A percentile compares a stretch with the other conserved stretches of the same genome.
Conservation (phyloP, 352 stramenopile genomes). For the Phytopythium ostracodes region DNA sequence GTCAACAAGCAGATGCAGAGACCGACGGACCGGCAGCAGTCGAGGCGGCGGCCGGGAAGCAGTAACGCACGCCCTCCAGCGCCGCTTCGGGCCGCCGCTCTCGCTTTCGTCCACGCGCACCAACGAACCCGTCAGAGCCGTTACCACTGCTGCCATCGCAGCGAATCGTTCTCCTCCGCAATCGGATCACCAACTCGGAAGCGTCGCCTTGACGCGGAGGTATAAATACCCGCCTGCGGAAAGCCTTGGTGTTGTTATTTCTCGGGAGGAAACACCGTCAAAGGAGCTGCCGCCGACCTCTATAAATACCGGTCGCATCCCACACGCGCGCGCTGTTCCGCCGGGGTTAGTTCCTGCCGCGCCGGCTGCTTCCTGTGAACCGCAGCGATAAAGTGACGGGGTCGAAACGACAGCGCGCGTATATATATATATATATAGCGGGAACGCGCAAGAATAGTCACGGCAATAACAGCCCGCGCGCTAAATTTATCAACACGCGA, state of each 20-base stretch:
- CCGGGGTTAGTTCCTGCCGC: background rate
- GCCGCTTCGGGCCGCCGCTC: too few relatives aligned
- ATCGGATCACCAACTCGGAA: background rate
- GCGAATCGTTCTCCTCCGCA: background rate
- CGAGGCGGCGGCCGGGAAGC: too few relatives aligned
- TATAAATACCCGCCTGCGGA: constrained; percentile 2
- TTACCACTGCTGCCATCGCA: background rate
- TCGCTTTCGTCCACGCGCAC: too few relatives aligned
- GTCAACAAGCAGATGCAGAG: background rate
- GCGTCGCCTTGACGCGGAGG: background rate
- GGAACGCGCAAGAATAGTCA: constrained; percentile 2
- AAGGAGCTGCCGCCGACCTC: background rate
- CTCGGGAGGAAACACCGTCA: background rate
- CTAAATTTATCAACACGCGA: background rate
- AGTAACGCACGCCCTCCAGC: too few relatives aligned
- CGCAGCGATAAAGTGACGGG: background rate
- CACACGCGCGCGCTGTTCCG: too few relatives aligned
- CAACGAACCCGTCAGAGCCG: background rate
- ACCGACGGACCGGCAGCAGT: too few relatives aligned
- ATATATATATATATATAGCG: background rate
- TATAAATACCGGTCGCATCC: background rate
- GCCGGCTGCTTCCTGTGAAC: background rate
- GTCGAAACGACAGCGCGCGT: background rate
- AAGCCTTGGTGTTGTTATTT: background rate
- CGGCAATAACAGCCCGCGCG: background rate